Evolutionary conservation across 2,329 filamentous ascomycete genomes (phyloP).

Genomic region (Paecilomyces variotii): DNA sequence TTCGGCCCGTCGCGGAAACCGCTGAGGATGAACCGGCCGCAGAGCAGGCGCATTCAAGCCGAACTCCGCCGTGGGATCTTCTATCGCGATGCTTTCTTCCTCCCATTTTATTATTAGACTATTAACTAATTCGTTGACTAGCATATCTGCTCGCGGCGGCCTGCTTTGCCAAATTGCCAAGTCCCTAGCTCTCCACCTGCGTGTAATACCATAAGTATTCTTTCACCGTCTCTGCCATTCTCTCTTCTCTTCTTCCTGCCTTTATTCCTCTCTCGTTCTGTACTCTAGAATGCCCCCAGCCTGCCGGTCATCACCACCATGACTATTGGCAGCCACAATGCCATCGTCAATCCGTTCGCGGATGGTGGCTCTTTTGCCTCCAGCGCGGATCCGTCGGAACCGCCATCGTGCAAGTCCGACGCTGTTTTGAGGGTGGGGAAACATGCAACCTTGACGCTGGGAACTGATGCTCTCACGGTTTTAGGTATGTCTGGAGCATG

Average conservation of each 20-base stretch:
- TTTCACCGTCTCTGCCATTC: slow-evolving; percentile 5
- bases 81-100: slow-evolving; percentile 4
- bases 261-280: neutral
- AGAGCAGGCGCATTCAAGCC: neutral
- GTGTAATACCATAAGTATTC: neutral
- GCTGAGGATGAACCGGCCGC: neutral
- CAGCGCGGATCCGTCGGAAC: slow-evolving; percentile 22
- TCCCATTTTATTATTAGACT: neutral
- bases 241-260: slow-evolving; percentile 5
- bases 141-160: neutral
- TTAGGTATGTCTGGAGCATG: slow-evolving; percentile 40
- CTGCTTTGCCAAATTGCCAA: slow-evolving; percentile 6
- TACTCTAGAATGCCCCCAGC: slow-evolving; percentile 6
- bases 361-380: slow-evolving; percentile 17
- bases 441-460: slow-evolving; percentile 53
- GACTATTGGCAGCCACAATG: neutral
- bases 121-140: no score
- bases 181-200: slow-evolving; percentile 6
- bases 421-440: slow-evolving; percentile 47
- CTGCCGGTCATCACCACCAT: slow-evolving; percentile 2
- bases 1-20: neutral
- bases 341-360: slow-evolving; percentile 13
- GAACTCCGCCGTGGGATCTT: neutral
- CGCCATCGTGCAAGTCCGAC: slow-evolving; percentile 30
- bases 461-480: slow-evolving; percentile 53